phyloP scores from a whole-genome alignment of 768 basidiomycete species.

The Exsudoporus frostii region DNA sequence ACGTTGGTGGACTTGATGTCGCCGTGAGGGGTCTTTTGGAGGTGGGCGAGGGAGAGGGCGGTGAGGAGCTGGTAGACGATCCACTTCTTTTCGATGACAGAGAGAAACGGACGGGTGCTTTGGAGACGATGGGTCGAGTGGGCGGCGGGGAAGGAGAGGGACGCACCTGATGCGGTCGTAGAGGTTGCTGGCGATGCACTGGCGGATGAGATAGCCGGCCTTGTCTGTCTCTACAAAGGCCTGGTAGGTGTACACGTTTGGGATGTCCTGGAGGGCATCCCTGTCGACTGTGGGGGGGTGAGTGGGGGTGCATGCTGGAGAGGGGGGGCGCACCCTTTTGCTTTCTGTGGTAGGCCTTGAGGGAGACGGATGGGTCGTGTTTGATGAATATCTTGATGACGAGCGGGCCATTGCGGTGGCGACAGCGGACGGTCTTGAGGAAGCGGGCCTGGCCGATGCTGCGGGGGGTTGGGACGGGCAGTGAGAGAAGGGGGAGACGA shows the following conservation, averaged over 20 bases:
- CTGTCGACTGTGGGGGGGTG: conserved; percentile 61
- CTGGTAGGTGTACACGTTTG: conserved; percentile 88
- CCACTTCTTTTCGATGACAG: conserved; percentile 94
- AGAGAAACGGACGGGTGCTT: conserved; percentile 95
- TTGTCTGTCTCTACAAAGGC: conserved; percentile 91
- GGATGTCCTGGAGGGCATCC: conserved; percentile 77
- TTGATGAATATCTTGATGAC: conserved; percentile 96
- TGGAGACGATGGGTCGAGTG: not conserved
- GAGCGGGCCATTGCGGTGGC: conserved; percentile 77
- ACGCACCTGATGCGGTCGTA: conserved; percentile 95
- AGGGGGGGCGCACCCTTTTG: conserved; percentile 58
- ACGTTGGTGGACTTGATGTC: conserved; percentile 98
- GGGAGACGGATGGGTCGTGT: conserved; percentile 79
- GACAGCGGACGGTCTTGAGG: conserved; percentile 84
- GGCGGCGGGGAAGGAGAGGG: not conserved
- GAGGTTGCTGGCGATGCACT: conserved; percentile 91
- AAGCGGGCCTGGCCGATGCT: conserved; percentile 32
- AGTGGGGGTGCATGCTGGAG: not conserved
- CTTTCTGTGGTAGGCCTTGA: conserved; percentile 69
- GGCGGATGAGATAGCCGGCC: conserved; percentile 91
- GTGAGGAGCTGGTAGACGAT: conserved; percentile 90
- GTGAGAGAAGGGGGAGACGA: conserved; percentile 8
- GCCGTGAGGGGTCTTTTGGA: conserved; percentile 89
- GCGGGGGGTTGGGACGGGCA: not conserved
- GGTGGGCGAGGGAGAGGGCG: conserved; percentile 78